Conservation (phyloP, 176 grass and related monocot species). For the Pharus latifolius region DNA sequence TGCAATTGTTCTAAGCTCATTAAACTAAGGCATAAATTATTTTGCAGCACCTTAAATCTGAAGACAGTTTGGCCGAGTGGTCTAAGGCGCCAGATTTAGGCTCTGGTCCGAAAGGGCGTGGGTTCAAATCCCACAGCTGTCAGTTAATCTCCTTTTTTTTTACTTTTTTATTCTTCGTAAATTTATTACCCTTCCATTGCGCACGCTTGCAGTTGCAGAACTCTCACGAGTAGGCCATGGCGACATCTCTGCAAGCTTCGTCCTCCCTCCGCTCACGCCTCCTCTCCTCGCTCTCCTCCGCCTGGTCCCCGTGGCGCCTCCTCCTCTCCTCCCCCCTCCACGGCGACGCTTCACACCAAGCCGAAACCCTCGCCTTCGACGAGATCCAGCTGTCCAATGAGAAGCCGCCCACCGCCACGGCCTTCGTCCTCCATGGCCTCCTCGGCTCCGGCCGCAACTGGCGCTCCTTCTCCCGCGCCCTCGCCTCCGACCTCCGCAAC, state of each 20-base stretch:
- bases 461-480: constrained; percentile 63
- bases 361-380: constrained; percentile 79
- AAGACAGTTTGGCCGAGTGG: constrained; percentile 96
- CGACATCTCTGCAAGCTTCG: constrained; percentile 28
- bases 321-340: constrained; percentile 35
- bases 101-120: constrained; percentile 99
- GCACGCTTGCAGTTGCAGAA: no score
- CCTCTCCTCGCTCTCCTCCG: constrained; percentile 9
- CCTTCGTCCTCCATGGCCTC: constrained; percentile 84
- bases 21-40: no score
- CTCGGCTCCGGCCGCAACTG: constrained; percentile 93
- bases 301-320: constrained; percentile 26
- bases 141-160: background rate
- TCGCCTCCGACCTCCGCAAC: constrained; percentile 62
- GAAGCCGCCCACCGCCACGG: constrained; percentile 50
- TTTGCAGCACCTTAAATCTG: no score
- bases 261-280: constrained; percentile 41
- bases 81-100: constrained; percentile 99
- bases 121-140: constrained; percentile 99
- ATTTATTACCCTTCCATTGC: no score
- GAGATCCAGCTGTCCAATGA: constrained; percentile 64
- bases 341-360: constrained; percentile 10
- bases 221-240: constrained; percentile 34
- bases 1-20: no score
- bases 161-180: background rate